A percentile compares a stretch with the other conserved stretches of the same genome.
Evolutionary conservation across 257 asterid species (phyloP).

Genomic region (Nicotiana benthamiana): DNA sequence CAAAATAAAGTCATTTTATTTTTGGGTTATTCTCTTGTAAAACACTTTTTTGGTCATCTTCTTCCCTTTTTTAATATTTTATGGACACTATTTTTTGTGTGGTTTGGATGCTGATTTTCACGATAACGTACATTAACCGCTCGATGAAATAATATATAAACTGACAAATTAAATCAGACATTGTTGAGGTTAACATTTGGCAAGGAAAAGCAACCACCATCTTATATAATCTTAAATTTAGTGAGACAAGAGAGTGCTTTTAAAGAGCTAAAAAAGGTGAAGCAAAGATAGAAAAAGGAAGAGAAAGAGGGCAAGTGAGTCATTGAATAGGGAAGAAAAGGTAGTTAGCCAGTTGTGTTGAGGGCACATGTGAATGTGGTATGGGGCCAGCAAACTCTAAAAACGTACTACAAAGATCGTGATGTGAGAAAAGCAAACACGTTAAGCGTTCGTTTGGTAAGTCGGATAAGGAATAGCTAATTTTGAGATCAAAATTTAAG

Average conservation of each 20-base stretch:
- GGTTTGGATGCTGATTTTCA: too few species aligned
- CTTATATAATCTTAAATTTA: slow-evolving; percentile 17
- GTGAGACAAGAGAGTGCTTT: slow-evolving; percentile 18
- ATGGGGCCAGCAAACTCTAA: slow-evolving; percentile 39
- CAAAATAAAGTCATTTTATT: not conserved
- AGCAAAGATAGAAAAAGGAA: not conserved
- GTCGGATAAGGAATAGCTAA: too few species aligned
- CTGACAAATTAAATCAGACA: too few species aligned
- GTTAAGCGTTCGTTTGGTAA: too few species aligned
- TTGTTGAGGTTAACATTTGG: too few species aligned
- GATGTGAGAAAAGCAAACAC: slow-evolving; percentile 2
- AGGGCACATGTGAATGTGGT: slow-evolving; percentile 57
- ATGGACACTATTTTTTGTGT: too few species aligned
- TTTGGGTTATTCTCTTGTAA: too few species aligned
- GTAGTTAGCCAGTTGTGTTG: slow-evolving; percentile 15
- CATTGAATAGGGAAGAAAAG: slow-evolving; percentile 5
- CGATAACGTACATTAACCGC: too few species aligned
- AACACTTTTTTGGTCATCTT: too few species aligned
- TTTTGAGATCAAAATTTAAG: fast-evolving
- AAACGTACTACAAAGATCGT: not conserved
- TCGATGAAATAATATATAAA: too few species aligned
- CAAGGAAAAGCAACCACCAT: too few species aligned
- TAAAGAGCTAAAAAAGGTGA: slow-evolving; percentile 8
- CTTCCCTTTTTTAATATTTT: too few species aligned
- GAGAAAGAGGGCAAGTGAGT: slow-evolving; percentile 18